phyloP scores from a whole-genome alignment of 106 monocot genomes.

The Narthecium ossifragum region DNA sequence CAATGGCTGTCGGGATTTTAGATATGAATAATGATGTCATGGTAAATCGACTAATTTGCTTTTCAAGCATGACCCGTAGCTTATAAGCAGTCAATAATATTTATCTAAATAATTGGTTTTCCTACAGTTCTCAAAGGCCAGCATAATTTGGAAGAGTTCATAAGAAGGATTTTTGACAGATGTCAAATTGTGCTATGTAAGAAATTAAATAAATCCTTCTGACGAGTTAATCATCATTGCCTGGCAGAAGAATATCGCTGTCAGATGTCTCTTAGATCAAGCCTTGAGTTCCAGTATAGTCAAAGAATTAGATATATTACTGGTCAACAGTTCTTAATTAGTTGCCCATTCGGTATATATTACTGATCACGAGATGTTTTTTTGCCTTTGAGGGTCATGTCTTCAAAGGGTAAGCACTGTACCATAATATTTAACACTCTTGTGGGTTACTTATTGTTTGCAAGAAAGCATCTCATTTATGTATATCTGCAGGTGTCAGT shows the following conservation, averaged over 20 bases:
- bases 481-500: too few species aligned
- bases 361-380: too few species aligned
- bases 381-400: too few species aligned
- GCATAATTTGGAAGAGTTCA: conserved; percentile 24
- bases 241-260: neutral
- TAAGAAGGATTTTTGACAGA: conserved; percentile 40
- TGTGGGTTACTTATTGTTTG: too few species aligned
- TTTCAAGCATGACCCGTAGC: neutral
- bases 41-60: conserved; percentile 10
- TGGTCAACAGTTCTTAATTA: too few species aligned
- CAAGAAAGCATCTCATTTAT: too few species aligned
- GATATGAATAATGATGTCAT: conserved; percentile 23
- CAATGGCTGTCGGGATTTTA: conserved; percentile 13
- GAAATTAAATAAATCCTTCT: conserved; percentile 6
- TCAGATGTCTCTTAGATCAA: neutral
- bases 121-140: conserved; percentile 30
- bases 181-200: conserved; percentile 45
- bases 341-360: too few species aligned
- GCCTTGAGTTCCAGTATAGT: neutral
- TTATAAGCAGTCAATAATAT: neutral
- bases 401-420: too few species aligned
- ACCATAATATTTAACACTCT: too few species aligned
- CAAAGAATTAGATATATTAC: too few species aligned
- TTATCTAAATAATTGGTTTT: neutral
- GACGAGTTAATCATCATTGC: neutral